Conservation (phyloP, 1,284 basidiomycete genomes). For the Pascua sp. region DNA sequence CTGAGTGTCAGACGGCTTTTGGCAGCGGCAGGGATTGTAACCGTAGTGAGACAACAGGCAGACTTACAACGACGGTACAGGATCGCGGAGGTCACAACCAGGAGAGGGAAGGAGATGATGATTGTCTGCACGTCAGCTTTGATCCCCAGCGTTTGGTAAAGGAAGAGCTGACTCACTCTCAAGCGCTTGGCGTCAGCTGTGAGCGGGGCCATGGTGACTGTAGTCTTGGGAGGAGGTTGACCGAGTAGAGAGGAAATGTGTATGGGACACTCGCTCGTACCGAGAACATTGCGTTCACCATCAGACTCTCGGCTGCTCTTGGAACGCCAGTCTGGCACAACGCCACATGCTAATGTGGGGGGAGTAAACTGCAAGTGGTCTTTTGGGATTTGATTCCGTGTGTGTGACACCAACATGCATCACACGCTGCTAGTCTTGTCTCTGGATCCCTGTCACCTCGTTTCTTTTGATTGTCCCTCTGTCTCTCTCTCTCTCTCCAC, state of each 20-base stretch:
- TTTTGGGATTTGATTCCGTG: neutral
- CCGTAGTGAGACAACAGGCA: neutral
- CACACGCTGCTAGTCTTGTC: no score
- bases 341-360: neutral
- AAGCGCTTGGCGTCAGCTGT: constrained; percentile 39
- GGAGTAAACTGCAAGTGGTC: neutral
- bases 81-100: constrained; percentile 45
- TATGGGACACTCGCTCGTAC: neutral
- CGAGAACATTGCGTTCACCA: neutral
- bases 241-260: neutral
- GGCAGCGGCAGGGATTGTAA: neutral
- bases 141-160: neutral
- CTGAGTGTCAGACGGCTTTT: constrained; percentile 16
- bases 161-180: constrained; percentile 21
- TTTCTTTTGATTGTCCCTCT: no score
- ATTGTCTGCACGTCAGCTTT: constrained; percentile 30
- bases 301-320: neutral
- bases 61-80: constrained; percentile 43
- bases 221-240: neutral
- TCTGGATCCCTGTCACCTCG: no score
- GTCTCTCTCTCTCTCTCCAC: no score
- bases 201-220: constrained; percentile 25
- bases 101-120: constrained; percentile 44
- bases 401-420: no score
- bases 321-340: neutral